A percentile compares a stretch with the other conserved stretches of the same genome.
Conservation (phyloP, 148 eudicot genomes). For the Cornus suecica region DNA sequence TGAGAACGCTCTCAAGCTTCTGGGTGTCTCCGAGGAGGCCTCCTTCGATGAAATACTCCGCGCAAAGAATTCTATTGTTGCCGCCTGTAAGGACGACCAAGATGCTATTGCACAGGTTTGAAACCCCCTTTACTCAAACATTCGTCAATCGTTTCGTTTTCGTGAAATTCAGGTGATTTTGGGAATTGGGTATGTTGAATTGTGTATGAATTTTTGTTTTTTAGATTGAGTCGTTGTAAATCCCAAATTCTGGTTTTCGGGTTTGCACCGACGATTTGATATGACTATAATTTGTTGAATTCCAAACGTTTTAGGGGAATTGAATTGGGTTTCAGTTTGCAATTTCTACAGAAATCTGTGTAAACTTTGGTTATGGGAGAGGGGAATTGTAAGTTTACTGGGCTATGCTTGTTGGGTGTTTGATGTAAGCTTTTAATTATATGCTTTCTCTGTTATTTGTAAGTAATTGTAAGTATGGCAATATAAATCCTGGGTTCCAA, state of each 20-base stretch:
- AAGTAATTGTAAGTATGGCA: too few species aligned
- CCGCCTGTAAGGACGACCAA: conserved; percentile 67
- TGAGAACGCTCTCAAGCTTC: conserved; percentile 77
- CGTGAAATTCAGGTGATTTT: background rate
- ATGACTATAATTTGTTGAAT: background rate
- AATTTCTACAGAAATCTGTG: background rate
- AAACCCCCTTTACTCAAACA: background rate
- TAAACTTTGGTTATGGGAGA: background rate
- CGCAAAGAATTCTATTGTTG: conserved; percentile 68
- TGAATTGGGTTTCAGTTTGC: background rate
- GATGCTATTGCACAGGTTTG: conserved; percentile 63
- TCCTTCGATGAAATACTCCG: conserved; percentile 83
- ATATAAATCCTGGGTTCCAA: background rate
- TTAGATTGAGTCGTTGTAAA: background rate
- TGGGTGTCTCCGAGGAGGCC: conserved; percentile 81
- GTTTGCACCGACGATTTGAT: background rate
- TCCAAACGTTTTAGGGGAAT: background rate
- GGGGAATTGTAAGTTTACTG: background rate
- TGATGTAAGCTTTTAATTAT: too few species aligned
- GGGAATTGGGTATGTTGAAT: background rate
- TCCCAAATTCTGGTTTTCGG: background rate
- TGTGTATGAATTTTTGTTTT: background rate
- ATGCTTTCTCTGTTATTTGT: too few species aligned
- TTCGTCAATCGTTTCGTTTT: background rate
- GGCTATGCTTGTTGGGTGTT: background rate